Evolutionary conservation across 352 stramenopile species (phyloP).

Genomic region (Pythium aristosporum): DNA sequence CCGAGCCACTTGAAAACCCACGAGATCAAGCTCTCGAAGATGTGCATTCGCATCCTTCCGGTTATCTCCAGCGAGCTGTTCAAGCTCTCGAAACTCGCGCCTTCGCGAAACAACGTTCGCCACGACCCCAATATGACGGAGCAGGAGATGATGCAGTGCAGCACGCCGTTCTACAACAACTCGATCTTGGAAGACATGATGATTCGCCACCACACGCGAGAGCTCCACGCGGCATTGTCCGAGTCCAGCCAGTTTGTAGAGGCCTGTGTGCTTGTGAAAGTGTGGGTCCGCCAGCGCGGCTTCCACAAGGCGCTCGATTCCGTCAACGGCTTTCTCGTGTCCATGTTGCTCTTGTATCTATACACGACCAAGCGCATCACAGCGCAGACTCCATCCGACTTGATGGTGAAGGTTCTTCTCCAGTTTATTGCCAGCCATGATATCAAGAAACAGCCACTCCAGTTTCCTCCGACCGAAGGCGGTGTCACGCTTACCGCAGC

Average conservation of each 20-base stretch:
- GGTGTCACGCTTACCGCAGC: conserved; percentile 65
- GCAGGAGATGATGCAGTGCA: conserved; percentile 61
- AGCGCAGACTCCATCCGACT: conserved; percentile 66
- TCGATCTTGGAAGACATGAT: conserved; percentile 91
- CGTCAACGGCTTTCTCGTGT: conserved; percentile 80
- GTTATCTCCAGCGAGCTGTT: conserved; percentile 71
- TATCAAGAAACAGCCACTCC: conserved; percentile 58
- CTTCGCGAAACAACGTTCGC: conserved; percentile 84
- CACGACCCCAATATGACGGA: conserved; percentile 74
- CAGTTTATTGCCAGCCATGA: conserved; percentile 78
- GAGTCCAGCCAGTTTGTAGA: conserved; percentile 73
- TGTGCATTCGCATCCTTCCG: conserved; percentile 73
- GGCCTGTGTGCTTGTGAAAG: conserved; percentile 81
- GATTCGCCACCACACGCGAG: conserved; percentile 73
- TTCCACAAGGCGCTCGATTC: conserved; percentile 76
- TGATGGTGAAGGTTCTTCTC: conserved; percentile 86
- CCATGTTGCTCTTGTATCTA: conserved; percentile 87
- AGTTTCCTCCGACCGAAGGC: conserved; percentile 55
- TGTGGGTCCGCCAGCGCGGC: conserved; percentile 85
- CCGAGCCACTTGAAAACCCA: conserved; percentile 36
- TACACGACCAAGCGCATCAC: conserved; percentile 70
- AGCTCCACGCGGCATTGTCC: conserved; percentile 68
- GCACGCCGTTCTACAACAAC: conserved; percentile 90
- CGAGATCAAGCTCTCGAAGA: conserved; percentile 49
- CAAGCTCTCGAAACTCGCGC: conserved; percentile 76